Base-by-base conservation (phyloP, 306 rosid genomes). In the Cajanus cajan region DNA sequence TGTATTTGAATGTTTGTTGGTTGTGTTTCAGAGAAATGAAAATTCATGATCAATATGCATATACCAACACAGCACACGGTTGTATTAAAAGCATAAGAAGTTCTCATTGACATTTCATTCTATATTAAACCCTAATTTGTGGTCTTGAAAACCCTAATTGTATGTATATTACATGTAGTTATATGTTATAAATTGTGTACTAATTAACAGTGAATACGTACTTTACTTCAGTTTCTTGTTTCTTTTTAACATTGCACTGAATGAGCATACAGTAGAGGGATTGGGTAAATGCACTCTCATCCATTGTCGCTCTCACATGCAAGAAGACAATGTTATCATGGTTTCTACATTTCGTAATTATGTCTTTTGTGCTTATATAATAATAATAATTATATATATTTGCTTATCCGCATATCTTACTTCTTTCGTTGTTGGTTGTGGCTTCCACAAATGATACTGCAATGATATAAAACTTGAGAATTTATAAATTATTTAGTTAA, bases 71-170 rank as follows among this genome's bases (percentile, higher is more conserved):
- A 39, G 51, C 54, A 40, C 9, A 72, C 34, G 70, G 18, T 51
- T 59, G 39, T 13, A 50, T 80, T 44, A 3, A 12, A 41, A 51
- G 22, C 36, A 65, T 37, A 66, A 45, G 43, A 22, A 18, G 28
- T 77, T 18, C n/a, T n/a, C 34, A 47, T 65, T 44, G 9, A 51
- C 18, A 41, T 71, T 57, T 82, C 62, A 78, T 36, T 78, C 16
- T n/a, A 55, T 69, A 41, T 15, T 11, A 83, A 86, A 86, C 89
- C 89, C 87, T 82, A 86, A 62, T 63, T 6, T 48, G 64, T 75
- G 71, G 50, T 24, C 54, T 57, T 65, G 74, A 52, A 79, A 86
- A 82, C 89, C 89, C 87, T 83, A 86, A 37, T 69, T 0, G 22
- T 25, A 28, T 64, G 63, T 78, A 59, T 69, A 4, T 73, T 21